Percentiles rank a stretch among this genome's conserved stretches.
These are phyloP conservation scores for Boletus fagicola DNA, from an alignment of 768 basidiomycete genomes.

Conservation along the genomic window DNA sequence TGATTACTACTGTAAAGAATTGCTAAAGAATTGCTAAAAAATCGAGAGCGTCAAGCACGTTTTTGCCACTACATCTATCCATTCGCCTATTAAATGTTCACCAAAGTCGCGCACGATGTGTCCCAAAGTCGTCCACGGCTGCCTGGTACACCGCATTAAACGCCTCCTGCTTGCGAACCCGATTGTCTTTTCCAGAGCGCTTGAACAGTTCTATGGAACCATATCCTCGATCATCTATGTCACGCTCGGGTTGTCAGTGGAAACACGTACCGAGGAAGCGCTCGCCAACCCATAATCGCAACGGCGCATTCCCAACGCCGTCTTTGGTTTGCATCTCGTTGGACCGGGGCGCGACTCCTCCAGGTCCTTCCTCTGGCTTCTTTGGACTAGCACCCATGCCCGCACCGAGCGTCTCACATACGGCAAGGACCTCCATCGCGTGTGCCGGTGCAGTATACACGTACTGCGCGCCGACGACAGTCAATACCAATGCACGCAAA, in stretches of 20 bases:
- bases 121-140: constrained; percentile 23
- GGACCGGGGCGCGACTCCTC: background rate
- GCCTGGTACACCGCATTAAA: constrained; percentile 39
- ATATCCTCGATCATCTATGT: background rate
- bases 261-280: constrained; percentile 53
- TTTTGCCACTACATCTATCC: background rate
- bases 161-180: constrained; percentile 44
- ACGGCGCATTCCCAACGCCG: constrained; percentile 56
- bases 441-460: constrained; percentile 68
- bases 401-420: constrained; percentile 67
- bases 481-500: constrained; percentile 65
- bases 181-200: constrained; percentile 50
- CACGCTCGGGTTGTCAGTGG: background rate
- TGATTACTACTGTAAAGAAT: background rate
- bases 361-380: constrained; percentile 13
- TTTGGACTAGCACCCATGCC: constrained; percentile 53
- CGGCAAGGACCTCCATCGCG: constrained; percentile 61
- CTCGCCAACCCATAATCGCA: constrained; percentile 74
- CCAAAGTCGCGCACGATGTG: constrained; percentile 15
- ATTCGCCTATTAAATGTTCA: constrained; percentile 3
- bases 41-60: background rate
- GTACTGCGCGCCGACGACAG: constrained; percentile 68
- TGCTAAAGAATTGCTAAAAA: background rate
- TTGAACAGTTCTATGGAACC: constrained; percentile 51
- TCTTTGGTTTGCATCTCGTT: constrained; percentile 23